Percentiles rank a stretch among this genome's conserved stretches.
These are phyloP conservation scores for Chernovozyma aurita DNA, from an alignment of 1,139 yeast genomes.

Conservation along the genomic window DNA sequence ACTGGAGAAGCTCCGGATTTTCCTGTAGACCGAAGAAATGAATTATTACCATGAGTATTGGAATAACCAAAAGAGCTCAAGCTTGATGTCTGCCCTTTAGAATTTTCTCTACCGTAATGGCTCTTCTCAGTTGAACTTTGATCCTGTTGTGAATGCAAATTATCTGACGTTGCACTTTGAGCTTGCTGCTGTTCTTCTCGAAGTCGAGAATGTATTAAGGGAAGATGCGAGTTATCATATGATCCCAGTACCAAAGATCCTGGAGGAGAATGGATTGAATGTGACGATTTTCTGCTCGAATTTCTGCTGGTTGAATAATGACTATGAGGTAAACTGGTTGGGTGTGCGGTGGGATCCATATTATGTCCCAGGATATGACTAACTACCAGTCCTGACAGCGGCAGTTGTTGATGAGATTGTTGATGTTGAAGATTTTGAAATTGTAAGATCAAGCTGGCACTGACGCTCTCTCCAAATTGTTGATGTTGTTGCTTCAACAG, in stretches of 20 bases:
- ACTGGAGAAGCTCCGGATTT: constrained; percentile 19
- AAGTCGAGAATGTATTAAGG: constrained; percentile 42
- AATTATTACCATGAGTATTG: constrained; percentile 1
- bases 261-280: constrained; percentile 28
- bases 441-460: constrained; percentile 33
- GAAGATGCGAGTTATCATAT: constrained; percentile 32
- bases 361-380: not conserved
- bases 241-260: constrained; percentile 28
- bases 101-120: constrained; percentile 14
- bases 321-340: not conserved
- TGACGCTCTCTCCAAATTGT: constrained; percentile 50
- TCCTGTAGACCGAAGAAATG: constrained; percentile 3
- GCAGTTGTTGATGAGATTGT: constrained; percentile 9
- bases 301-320: constrained; percentile 10
- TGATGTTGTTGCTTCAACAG: constrained; percentile 38
- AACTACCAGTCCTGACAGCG: not conserved
- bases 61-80: not conserved
- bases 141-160: not conserved
- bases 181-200: constrained; percentile 18
- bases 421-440: constrained; percentile 6
- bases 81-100: not conserved
- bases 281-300: constrained; percentile 33
- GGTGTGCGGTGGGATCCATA: not conserved
- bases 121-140: too few relatives aligned
- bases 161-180: not conserved